Conservation (phyloP, 257 asterid genomes). For the Lithospermum erythrorhizon region DNA sequence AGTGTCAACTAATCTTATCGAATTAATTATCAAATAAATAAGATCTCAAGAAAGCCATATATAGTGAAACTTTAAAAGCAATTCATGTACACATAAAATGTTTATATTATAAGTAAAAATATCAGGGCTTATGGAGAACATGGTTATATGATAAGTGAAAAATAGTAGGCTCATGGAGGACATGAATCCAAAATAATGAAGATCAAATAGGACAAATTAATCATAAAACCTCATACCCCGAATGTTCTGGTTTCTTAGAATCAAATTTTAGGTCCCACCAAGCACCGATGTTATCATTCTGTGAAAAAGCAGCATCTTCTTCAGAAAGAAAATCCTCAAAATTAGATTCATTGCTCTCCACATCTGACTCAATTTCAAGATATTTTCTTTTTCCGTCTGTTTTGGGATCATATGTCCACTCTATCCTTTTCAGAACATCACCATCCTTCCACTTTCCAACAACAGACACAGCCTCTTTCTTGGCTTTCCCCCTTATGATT, state of each 20-base stretch:
- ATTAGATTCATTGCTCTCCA: constrained; percentile 39
- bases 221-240: background rate
- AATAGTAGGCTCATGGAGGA: too few species aligned
- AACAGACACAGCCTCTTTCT: constrained; percentile 63
- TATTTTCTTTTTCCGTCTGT: constrained; percentile 22
- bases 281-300: constrained; percentile 18
- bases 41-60: too few species aligned
- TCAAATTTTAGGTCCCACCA: constrained; percentile 65
- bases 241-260: background rate
- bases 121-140: too few species aligned
- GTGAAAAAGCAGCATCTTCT: constrained; percentile 27
- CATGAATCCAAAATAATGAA: too few species aligned
- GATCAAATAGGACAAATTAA: background rate
- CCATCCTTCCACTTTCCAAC: constrained; percentile 77
- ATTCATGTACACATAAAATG: too few species aligned
- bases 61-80: too few species aligned
- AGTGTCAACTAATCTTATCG: too few species aligned
- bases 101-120: too few species aligned
- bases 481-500: constrained; percentile 74
- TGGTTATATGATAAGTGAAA: too few species aligned
- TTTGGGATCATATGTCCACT: constrained; percentile 69
- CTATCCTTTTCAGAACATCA: constrained; percentile 51
- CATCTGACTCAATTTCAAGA: constrained; percentile 34
- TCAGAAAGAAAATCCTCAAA: constrained; percentile 23
- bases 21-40: too few species aligned